Base-by-base conservation (phyloP, 805 yeast species). In the Yarrowia hollandica region DNA sequence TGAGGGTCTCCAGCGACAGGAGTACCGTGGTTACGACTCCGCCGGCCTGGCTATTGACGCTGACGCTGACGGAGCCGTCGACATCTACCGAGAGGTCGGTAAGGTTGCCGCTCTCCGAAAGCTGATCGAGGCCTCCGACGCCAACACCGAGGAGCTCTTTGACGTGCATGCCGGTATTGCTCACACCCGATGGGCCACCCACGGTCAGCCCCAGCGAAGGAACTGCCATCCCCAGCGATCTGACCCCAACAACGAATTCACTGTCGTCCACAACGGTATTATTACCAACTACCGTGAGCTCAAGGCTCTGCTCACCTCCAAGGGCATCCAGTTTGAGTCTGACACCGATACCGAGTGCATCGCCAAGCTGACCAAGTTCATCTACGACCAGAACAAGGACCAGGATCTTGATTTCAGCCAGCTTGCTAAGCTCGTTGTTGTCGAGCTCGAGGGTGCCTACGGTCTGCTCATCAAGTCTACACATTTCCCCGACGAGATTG, bases 121-220 rank as follows among this genome's bases (percentile, higher is more conserved):
- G 74, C 83, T 88, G 65, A 68, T 75, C 52, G 71, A 70, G 46
- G 69, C 69, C 50, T 64, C 71, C 19, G 72, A 81, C 44, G 79
- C 84, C 60, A 79, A 85, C 66, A 73, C 79, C 25, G 60, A 64
- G 46, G 83, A 81, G 62, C 78, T 82, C 18, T 90, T 89, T 70
- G 85, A 82, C 66, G 83, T 86, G 72, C 99, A 94, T 71, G 90
- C 85, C 62, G 99, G 96, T 71, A 94, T 94, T 72, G 98, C 99
- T 21, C 99, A 94, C 75, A 94, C 99, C 12, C 88, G 99, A 79
- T 94, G 99, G 99, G 99, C 99, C 55, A 94, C 99, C 34, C 99
- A 94, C 74, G 99, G 99, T 74, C 88, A 85, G 68, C 97, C 97
- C 60, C 83, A 82, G 65, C 82, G 80, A 63, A 67, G 73, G 62